Percentiles rank a stretch among this genome's conserved stretches.
These are phyloP conservation scores for Scenedesmus sp. DNA, from an alignment of 163 green algal genomes.

Conservation along the genomic window DNA sequence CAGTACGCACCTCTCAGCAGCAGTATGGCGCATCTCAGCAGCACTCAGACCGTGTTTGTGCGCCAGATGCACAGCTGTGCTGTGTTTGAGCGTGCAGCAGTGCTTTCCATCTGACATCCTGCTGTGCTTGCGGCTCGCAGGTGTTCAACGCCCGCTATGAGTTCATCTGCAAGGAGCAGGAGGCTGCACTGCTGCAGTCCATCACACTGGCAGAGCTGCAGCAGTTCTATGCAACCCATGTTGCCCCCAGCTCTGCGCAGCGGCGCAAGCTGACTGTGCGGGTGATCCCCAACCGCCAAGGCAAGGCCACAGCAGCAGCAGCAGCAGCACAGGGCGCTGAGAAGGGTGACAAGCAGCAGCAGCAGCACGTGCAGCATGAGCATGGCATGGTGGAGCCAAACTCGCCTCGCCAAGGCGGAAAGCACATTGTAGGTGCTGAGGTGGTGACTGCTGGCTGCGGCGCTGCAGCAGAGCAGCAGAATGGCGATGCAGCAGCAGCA, in stretches of 20 bases:
- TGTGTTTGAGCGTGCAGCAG: too few relatives aligned
- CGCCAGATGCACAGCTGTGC: too few relatives aligned
- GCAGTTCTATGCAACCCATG: background rate
- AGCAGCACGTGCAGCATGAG: slow-evolving; percentile 36
- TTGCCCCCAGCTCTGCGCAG: background rate
- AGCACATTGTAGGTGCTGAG: background rate
- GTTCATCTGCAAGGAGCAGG: slow-evolving; percentile 70
- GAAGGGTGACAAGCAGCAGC: background rate
- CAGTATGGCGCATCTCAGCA: too few relatives aligned
- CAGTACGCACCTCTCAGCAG: too few relatives aligned
- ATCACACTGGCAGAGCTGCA: slow-evolving; percentile 54
- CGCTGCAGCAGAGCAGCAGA: background rate
- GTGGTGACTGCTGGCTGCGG: background rate
- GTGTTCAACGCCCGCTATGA: slow-evolving; percentile 67
- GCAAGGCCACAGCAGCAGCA: background rate
- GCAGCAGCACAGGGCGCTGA: background rate
- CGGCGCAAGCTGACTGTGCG: slow-evolving; percentile 11
- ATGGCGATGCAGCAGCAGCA: background rate
- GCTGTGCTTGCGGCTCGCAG: slow-evolving; percentile 56
- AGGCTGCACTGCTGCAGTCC: slow-evolving; percentile 64
- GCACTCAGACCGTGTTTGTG: too few relatives aligned
- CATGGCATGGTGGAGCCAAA: background rate
- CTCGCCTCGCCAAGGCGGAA: background rate
- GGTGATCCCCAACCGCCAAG: background rate
- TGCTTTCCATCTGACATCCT: too few relatives aligned